Base-by-base conservation (phyloP, 768 basidiomycete genomes). In the Butyriboletus loyo region DNA sequence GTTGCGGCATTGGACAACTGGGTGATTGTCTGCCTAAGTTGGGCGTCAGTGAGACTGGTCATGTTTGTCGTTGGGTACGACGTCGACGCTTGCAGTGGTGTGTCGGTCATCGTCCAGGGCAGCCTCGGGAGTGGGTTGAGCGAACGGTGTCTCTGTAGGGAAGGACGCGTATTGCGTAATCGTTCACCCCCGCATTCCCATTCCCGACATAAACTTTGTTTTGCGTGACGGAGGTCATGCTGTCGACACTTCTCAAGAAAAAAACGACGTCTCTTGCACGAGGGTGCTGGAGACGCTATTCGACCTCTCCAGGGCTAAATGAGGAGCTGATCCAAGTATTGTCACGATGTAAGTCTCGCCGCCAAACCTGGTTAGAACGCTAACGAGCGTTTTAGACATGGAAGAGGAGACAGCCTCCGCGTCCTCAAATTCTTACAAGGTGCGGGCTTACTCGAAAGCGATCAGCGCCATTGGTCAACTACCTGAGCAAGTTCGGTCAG, bases 1-100 rank as follows among this genome's bases (percentile, higher is more conserved):
- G 66, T 66, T 13, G 70, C 71, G 14, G 75, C 75, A 2, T 68
- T 74, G 42, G 73, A 74, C 9, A 77, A 60, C 61, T 86, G 84
- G 4, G 71, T 79, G 52, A 85, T 80, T 17, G 83, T 82, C 63
- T 86, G 83, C 25, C 76, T 73, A 41, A 88, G 76, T 58, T 87
- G 85, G 46, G 76, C 73, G 63, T 86, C 85, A 1, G 84, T 74
- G 74, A 88, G 79, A 49, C 57, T 69, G 27, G 70, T 67, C 64
- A 74, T 73, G 48, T 71, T 66, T 39, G 66, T 63, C 27, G 66
- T 68, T 47, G 65, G 65, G 52, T 73, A 72, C 47, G 62, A 55
- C 31, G 60, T 59, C 60, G 69, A 60, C 46, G 69, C 50, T 37
- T 57, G 50, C 19, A 61, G 51, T 15, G 66, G 60, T 45, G 66